These are phyloP conservation scores for Postia placenta DNA, from an alignment of 768 basidiomycete species.

Conservation along the genomic window DNA sequence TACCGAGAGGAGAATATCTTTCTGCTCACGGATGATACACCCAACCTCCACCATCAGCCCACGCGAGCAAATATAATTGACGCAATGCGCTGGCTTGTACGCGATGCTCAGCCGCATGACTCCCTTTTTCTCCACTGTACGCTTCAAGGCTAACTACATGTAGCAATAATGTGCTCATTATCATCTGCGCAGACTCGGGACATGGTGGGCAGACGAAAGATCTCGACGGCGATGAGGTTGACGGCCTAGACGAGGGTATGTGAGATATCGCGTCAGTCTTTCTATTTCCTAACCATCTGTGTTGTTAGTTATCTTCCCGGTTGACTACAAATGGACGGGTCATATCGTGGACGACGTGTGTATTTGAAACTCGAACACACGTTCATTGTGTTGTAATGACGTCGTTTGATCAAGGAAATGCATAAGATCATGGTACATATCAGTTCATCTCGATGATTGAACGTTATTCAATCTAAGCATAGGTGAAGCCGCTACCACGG, in stretches of 20 bases:
- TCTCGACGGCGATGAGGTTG: constrained; percentile 67
- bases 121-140: constrained; percentile 48
- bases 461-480: constrained; percentile 33
- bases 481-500: constrained; percentile 46
- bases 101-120: constrained; percentile 47
- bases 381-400: neutral
- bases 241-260: constrained; percentile 65
- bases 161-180: no score
- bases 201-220: constrained; percentile 90
- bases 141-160: no score
- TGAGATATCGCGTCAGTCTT: no score
- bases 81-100: constrained; percentile 59
- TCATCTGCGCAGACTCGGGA: constrained; percentile 62
- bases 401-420: constrained; percentile 1
- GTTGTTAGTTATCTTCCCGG: constrained; percentile 66
- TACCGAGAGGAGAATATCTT: constrained; percentile 53
- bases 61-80: constrained; percentile 47
- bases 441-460: constrained; percentile 21
- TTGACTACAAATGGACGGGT: constrained; percentile 74
- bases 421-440: neutral
- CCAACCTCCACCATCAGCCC: constrained; percentile 38
- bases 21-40: constrained; percentile 47
- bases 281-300: neutral
- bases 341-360: constrained; percentile 78
- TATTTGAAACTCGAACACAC: constrained; percentile 1